Evolutionary conservation across 1,284 basidiomycete species (phyloP).

Genomic region (Malassezia yamatoensis): DNA sequence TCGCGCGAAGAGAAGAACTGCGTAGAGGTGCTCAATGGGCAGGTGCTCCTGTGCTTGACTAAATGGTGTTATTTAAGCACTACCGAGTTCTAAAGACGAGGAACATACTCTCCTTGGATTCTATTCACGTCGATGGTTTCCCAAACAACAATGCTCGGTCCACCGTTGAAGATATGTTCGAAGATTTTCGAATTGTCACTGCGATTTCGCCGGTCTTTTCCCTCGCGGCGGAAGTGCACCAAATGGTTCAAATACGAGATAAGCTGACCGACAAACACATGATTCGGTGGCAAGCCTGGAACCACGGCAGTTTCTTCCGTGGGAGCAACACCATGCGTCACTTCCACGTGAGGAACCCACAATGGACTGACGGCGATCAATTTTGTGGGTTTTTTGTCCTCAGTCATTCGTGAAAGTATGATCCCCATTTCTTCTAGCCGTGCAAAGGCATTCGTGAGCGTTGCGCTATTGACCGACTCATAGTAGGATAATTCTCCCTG

Average conservation of each 20-base stretch:
- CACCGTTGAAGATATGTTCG: neutral
- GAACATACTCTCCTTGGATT: neutral
- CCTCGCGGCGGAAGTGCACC: slow-evolving; percentile 45
- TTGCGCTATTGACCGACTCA: slow-evolving; percentile 40
- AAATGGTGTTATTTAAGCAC: neutral
- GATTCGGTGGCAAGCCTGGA: neutral
- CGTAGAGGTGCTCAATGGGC: neutral
- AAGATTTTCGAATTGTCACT: slow-evolving; percentile 16
- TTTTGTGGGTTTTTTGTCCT: slow-evolving; percentile 37
- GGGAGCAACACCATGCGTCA: neutral
- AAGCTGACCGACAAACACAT: slow-evolving; percentile 24
- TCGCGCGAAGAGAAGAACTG: slow-evolving; percentile 6
- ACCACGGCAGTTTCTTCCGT: neutral
- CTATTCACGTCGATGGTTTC: neutral
- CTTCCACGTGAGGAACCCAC: slow-evolving; percentile 28
- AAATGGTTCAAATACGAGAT: slow-evolving; percentile 42
- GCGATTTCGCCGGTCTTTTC: slow-evolving; percentile 41
- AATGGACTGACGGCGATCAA: slow-evolving; percentile 45
- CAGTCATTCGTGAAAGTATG: slow-evolving; percentile 28
- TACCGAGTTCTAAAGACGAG: neutral
- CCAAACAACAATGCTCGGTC: slow-evolving; percentile 1
- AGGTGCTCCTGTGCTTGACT: slow-evolving; percentile 9
- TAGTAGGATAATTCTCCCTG: slow-evolving; percentile 48
- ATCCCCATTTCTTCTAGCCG: slow-evolving; percentile 38
- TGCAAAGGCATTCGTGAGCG: slow-evolving; percentile 32